Evolutionary conservation across 1,284 basidiomycete species (phyloP).

Genomic region (Tremellales sp.): DNA sequence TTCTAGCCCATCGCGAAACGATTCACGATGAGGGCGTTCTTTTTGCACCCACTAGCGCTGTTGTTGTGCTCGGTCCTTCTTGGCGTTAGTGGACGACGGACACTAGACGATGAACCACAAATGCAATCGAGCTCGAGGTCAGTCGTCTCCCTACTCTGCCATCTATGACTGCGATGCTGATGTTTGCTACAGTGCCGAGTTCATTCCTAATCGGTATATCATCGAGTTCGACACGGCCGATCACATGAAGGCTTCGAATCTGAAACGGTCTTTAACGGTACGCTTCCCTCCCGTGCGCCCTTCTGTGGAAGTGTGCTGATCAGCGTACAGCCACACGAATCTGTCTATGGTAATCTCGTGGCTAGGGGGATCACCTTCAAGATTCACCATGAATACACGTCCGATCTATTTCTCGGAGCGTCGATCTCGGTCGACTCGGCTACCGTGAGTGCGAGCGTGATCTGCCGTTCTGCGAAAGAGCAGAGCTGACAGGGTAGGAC

Average conservation of each 20-base stretch:
- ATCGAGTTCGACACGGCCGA: conserved; percentile 40
- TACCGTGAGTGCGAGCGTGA: conserved; percentile 19
- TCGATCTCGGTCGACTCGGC: conserved; percentile 43
- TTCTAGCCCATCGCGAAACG: background rate
- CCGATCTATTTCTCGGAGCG: conserved; percentile 53
- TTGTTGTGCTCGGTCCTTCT: background rate
- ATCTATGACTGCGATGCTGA: no score
- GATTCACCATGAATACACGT: conserved; percentile 50
- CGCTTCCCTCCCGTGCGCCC: background rate
- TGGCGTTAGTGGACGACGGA: no score
- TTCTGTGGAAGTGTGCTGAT: background rate
- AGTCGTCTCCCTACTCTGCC: no score
- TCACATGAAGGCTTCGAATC: conserved; percentile 18
- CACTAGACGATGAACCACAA: background rate
- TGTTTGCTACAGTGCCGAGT: background rate
- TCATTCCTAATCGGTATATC: conserved; percentile 37
- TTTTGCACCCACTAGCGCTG: background rate
- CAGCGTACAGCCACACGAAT: conserved; percentile 39
- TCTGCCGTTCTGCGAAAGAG: background rate
- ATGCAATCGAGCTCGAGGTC: background rate
- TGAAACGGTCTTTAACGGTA: conserved; percentile 13
- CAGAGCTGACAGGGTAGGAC: conserved; percentile 12
- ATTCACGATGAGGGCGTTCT: background rate
- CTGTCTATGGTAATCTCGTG: conserved; percentile 46
- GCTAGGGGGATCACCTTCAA: conserved; percentile 46